Conservation (phyloP, 805 yeast genomes). For the Barnettozyma pratensis region DNA sequence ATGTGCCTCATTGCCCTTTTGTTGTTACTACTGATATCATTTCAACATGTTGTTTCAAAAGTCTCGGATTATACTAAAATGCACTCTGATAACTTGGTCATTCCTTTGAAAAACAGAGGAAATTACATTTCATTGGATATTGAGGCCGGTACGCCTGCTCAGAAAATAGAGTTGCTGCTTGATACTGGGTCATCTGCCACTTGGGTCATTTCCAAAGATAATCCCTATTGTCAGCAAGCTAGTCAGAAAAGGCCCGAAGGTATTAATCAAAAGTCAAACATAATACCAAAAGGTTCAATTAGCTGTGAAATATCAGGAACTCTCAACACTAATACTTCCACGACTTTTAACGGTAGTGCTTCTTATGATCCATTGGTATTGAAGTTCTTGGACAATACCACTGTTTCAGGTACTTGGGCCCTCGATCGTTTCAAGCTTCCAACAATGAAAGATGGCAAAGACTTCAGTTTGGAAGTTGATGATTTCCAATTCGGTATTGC, state of each 20-base stretch:
- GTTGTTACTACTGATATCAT: neutral
- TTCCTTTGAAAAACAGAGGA: constrained; percentile 11
- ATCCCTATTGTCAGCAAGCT: constrained; percentile 11
- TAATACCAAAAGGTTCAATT: constrained; percentile 1
- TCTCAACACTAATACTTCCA: constrained; percentile 2
- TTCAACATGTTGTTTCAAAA: neutral
- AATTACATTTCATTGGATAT: constrained; percentile 4
- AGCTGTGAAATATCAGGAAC: constrained; percentile 9
- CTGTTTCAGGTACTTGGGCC: constrained; percentile 5
- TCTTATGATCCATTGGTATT: neutral
- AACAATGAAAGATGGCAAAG: neutral
- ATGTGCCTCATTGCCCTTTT: neutral
- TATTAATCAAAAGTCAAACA: neutral
- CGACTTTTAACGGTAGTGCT: neutral
- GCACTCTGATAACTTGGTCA: constrained; percentile 2
- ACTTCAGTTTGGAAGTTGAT: neutral
- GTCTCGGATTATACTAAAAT: too few species aligned
- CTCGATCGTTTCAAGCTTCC: constrained; percentile 6
- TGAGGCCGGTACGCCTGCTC: constrained; percentile 20
- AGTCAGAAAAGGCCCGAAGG: neutral
- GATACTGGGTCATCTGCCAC: constrained; percentile 33
- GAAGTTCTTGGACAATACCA: constrained; percentile 3
- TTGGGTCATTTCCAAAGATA: constrained; percentile 26
- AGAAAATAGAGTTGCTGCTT: constrained; percentile 24
- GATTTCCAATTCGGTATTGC: constrained; percentile 27